Base-by-base conservation (phyloP, 2,329 filamentous ascomycete species). In the Diaporthe sp. region DNA sequence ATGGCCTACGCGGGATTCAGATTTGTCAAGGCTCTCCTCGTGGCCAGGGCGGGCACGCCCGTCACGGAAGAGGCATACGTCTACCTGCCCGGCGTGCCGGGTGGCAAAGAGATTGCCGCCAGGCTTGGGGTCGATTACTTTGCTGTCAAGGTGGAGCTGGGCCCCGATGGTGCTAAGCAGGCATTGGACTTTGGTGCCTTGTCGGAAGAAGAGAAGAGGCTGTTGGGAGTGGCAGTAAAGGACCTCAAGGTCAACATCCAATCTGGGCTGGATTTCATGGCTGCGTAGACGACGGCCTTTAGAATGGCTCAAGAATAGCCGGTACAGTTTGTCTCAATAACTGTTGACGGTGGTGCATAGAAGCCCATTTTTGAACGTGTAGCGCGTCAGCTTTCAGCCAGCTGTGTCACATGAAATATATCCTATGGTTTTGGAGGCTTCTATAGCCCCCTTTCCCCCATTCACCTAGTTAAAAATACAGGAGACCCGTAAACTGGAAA, bases 1-100 rank as follows among this genome's bases (percentile, higher is more conserved):
- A 57, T 57, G 53, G 53, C 53, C 12, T 57, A 57, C 25, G 53
- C 53, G 6, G 53, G 53, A 31, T 57, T 57, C 53, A 57, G 53
- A 19, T 57, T 57, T 15, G 28, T 57, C 53, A 57, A 57, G 15
- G 53, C 53, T 3, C 53, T 57, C 15, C 53, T 57, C 0, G 53
- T 2, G 15, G 53, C 53, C 15, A 57, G 25, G 28, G 4, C 15
- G 25, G 53, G 53, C 25, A 34, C 53, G 28, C 53, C 53, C 13
- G 53, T 57, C 13, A 31, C 53, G 13, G 53, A 57, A 19, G 53
- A 57, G 25, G 53, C 53, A 13, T 57, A 57, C 25, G 17, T 57
- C 25, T 57, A 57, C 5, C 53, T 57, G 4, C 53, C 25, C 12
- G 53, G 53, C 5, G 25, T 57, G 25, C 53, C 53, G 13, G 53